Conservation (phyloP, 75 land plant species). For the Cunninghamia lanceolata region DNA sequence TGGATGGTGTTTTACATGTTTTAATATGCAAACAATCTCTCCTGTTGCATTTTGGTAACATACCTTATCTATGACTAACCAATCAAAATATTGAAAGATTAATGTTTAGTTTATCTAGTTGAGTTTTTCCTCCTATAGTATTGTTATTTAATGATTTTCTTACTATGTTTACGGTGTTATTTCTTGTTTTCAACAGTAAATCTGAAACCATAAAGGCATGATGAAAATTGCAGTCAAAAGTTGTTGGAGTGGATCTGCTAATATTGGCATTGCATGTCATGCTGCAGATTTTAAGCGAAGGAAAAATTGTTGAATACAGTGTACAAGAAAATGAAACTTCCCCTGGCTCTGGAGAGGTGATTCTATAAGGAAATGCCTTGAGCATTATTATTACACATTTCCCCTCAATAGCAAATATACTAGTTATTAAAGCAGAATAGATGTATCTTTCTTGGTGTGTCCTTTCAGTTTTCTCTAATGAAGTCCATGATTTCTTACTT, state of each 20-base stretch:
- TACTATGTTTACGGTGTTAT: neutral
- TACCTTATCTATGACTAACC: neutral
- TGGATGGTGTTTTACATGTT: too few relatives aligned
- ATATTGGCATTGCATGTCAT: neutral
- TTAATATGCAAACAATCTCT: too few relatives aligned
- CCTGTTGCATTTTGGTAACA: neutral
- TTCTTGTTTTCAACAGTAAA: neutral
- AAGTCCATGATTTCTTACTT: neutral
- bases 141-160: neutral
- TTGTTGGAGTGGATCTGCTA: neutral
- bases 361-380: neutral
- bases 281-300: conserved; percentile 73
- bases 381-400: neutral
- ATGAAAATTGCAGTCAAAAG: neutral
- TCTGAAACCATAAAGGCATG: neutral
- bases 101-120: neutral
- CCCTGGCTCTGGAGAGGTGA: conserved; percentile 71
- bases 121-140: neutral
- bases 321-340: conserved; percentile 54
- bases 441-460: neutral
- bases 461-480: neutral
- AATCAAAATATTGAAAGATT: neutral
- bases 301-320: conserved; percentile 64
- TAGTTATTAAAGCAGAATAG: neutral
- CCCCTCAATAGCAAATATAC: neutral